Evolutionary conservation across 2,329 filamentous ascomycete genomes (phyloP), one percentile per base, ranked within the genome.

Genomic region (Apiospora arundinis): DNA sequence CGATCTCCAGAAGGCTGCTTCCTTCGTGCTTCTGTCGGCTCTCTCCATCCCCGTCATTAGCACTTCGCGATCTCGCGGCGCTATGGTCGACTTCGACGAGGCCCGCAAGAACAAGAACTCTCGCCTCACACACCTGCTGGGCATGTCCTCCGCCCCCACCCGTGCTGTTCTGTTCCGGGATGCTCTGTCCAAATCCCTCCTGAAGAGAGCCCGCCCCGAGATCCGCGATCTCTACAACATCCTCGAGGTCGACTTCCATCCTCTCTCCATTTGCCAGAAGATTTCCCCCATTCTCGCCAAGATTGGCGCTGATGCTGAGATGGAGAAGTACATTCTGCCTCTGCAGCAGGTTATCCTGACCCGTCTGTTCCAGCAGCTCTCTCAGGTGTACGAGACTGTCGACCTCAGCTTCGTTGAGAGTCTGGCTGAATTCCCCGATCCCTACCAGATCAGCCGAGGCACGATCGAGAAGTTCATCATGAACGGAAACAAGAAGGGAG

Each of bases 391-490:
- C 85, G 97, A 98, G 84, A 97, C 96, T 65, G 95, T 99, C 71
- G 95, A 98, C 82, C 89, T 99, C 73, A 90, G 91, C 78, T 98
- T 98, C 78, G 95, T 99, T 66, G 92, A 97, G 82, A 92, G 93
- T 79, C 92, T 99, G 70, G 96, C 96, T 74, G 90, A 96, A 80
- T 99, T 99, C 88, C 96, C 96, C 12, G 95, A 97, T 81, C 94
- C 96, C 56, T 98, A 97, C 89, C 93, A 98, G 84, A 95, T 98
- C 76, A 93, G 90, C 74, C 92, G 93, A 70, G 91, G 92, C 75
- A 97, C 94, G 73, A 97, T 99, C 76, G 96, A 99, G 88, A 99
- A 98, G 86, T 99, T 99, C 88, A 98, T 99, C 88, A 99, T 99
- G 96, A 99, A 99, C 83, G 96, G 96, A 74, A 98, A 97, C 90